Evolutionary conservation across 2,329 filamentous ascomycete genomes (phyloP).

Genomic region (Trichoderma oligosporum): DNA sequence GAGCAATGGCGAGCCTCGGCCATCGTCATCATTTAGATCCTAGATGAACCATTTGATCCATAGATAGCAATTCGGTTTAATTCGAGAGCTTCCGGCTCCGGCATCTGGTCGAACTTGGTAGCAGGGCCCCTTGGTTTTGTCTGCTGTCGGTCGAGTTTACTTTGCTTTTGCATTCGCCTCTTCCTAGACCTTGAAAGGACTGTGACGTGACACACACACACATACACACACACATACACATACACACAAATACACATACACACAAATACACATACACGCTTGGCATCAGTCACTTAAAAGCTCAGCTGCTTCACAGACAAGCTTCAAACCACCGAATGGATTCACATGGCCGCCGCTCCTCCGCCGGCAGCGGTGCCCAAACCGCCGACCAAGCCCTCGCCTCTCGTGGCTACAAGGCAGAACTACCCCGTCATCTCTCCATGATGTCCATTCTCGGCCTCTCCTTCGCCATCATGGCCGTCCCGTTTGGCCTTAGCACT

Average conservation of each 20-base stretch:
- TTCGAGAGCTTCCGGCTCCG: neutral
- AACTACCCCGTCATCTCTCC: constrained; percentile 49
- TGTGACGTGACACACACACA: too few relatives aligned
- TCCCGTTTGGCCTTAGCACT: constrained; percentile 48
- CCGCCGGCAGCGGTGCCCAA: constrained; percentile 20
- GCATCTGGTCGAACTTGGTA: constrained; percentile 14
- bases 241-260: too few relatives aligned
- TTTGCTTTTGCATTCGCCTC: neutral
- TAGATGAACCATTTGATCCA: neutral
- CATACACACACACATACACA: too few relatives aligned
- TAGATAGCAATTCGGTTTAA: neutral
- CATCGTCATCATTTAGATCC: neutral
- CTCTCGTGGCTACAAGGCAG: constrained; percentile 47
- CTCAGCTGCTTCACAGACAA: neutral
- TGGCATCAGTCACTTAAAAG: neutral
- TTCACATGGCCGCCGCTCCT: constrained; percentile 16
- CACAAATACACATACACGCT: too few relatives aligned
- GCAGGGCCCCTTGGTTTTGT: neutral
- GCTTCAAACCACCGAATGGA: neutral
- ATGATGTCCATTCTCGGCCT: constrained; percentile 47
- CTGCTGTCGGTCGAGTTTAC: neutral
- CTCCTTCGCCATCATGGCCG: constrained; percentile 51
- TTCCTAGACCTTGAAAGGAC: too few relatives aligned
- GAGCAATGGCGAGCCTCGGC: neutral
- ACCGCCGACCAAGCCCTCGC: constrained; percentile 44